These are phyloP conservation scores for Alternaria gansuensis DNA, from an alignment of 2,329 filamentous ascomycete genomes.

Conservation along the genomic window DNA sequence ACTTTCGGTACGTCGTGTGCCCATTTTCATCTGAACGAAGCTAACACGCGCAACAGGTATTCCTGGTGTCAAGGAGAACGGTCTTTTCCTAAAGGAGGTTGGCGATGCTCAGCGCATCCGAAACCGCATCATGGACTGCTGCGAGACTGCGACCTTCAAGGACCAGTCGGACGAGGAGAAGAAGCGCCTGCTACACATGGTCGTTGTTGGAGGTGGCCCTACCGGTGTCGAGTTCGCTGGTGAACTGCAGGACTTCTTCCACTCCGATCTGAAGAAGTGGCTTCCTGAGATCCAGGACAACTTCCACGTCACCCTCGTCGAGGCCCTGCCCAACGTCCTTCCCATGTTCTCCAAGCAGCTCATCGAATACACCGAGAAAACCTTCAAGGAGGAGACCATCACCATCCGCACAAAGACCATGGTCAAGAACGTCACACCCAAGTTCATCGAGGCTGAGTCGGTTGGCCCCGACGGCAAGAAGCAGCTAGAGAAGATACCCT, in stretches of 20 bases:
- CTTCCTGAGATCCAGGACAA: slow-evolving; percentile 93
- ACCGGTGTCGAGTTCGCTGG: slow-evolving; percentile 98
- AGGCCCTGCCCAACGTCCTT: slow-evolving; percentile 94
- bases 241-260: slow-evolving; percentile 98
- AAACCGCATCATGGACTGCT: slow-evolving; percentile 99
- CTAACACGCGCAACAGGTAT: slow-evolving; percentile 65
- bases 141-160: slow-evolving; percentile 98
- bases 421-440: slow-evolving; percentile 96
- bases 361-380: slow-evolving; percentile 99
- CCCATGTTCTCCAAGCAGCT: slow-evolving; percentile 99
- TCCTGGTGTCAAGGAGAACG: slow-evolving; percentile 91
- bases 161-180: slow-evolving; percentile 88
- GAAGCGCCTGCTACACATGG: slow-evolving; percentile 96
- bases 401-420: slow-evolving; percentile 98
- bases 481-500: slow-evolving; percentile 81
- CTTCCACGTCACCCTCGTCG: slow-evolving; percentile 97
- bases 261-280: slow-evolving; percentile 97
- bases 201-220: slow-evolving; percentile 83
- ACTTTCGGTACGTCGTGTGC: slow-evolving; percentile 76
- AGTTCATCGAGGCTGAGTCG: slow-evolving; percentile 88
- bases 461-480: slow-evolving; percentile 85
- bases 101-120: slow-evolving; percentile 94
- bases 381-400: slow-evolving; percentile 98
- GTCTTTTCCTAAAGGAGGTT: slow-evolving; percentile 99
- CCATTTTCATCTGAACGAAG: neutral